These are phyloP conservation scores for Rhodotorula mucilaginosa DNA, from an alignment of 1,284 basidiomycete genomes.

Conservation along the genomic window DNA sequence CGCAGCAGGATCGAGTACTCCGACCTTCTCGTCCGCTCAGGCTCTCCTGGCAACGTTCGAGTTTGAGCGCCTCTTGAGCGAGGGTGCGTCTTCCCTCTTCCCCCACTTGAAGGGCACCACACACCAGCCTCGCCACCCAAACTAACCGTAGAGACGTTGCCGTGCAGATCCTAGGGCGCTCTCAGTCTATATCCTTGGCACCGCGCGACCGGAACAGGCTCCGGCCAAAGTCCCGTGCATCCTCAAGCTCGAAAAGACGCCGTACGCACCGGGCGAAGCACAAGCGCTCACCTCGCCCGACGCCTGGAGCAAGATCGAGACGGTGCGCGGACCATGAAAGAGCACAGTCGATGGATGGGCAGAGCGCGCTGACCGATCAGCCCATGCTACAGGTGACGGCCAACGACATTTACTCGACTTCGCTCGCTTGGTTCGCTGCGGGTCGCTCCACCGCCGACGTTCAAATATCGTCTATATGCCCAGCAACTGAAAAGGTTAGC, in stretches of 20 bases:
- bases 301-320: slow-evolving; percentile 28
- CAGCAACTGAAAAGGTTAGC: slow-evolving; percentile 38
- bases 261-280: slow-evolving; percentile 50
- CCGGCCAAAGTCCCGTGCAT: slow-evolving; percentile 54
- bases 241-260: slow-evolving; percentile 61
- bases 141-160: neutral
- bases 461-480: slow-evolving; percentile 37
- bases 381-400: slow-evolving; percentile 26
- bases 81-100: slow-evolving; percentile 51
- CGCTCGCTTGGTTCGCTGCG: slow-evolving; percentile 40
- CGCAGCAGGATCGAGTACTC: neutral
- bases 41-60: slow-evolving; percentile 51
- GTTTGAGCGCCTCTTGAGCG: slow-evolving; percentile 60
- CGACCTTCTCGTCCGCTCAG: slow-evolving; percentile 17
- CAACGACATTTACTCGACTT: slow-evolving; percentile 46
- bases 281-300: slow-evolving; percentile 35
- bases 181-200: slow-evolving; percentile 55
- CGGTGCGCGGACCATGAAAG: slow-evolving; percentile 2
- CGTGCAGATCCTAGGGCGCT: slow-evolving; percentile 57
- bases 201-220: slow-evolving; percentile 47
- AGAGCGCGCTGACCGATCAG: neutral
- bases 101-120: neutral
- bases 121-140: neutral
- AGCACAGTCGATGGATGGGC: neutral
- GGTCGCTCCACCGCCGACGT: slow-evolving; percentile 19